Conservation (phyloP, 768 basidiomycete genomes). For the Amanita phalloides region DNA sequence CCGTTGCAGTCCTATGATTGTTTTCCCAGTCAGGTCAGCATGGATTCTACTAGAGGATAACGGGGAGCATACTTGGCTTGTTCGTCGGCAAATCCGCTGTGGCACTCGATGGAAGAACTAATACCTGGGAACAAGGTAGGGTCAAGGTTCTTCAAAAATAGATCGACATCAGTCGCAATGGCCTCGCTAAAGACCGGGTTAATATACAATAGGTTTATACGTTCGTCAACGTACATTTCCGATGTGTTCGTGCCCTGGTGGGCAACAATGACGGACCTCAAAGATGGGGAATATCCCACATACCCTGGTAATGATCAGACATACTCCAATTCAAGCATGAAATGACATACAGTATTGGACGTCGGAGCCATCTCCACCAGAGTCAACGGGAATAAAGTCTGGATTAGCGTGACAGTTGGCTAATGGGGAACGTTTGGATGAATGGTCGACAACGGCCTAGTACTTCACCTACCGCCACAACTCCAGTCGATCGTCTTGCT, state of each 20-base stretch:
- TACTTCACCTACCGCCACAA: slow-evolving; percentile 29
- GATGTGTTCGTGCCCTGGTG: slow-evolving; percentile 32
- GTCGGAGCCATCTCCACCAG: slow-evolving; percentile 34
- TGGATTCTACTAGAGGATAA: background rate
- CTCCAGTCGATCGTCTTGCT: slow-evolving; percentile 29
- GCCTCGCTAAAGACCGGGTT: slow-evolving; percentile 17
- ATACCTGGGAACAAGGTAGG: slow-evolving; percentile 34
- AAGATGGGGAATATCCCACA: slow-evolving; percentile 21
- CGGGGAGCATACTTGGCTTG: slow-evolving; percentile 25
- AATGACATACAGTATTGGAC: slow-evolving; percentile 28
- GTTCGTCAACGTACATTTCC: slow-evolving; percentile 18
- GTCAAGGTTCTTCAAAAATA: slow-evolving; percentile 20
- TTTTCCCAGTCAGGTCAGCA: background rate
- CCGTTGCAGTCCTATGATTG: slow-evolving; percentile 24
- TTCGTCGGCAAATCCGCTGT: slow-evolving; percentile 31
- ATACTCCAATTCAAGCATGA: background rate
- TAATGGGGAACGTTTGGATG: background rate
- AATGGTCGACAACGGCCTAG: background rate
- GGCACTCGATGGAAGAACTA: slow-evolving; percentile 25
- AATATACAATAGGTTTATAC: background rate
- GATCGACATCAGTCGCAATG: slow-evolving; percentile 25
- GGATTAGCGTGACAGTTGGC: background rate
- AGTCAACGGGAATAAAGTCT: slow-evolving; percentile 23
- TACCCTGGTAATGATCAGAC: slow-evolving; percentile 7
- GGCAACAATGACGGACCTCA: slow-evolving; percentile 26